phyloP scores from a whole-genome alignment of 208 protist species.

The Angomonas ambiguus region DNA sequence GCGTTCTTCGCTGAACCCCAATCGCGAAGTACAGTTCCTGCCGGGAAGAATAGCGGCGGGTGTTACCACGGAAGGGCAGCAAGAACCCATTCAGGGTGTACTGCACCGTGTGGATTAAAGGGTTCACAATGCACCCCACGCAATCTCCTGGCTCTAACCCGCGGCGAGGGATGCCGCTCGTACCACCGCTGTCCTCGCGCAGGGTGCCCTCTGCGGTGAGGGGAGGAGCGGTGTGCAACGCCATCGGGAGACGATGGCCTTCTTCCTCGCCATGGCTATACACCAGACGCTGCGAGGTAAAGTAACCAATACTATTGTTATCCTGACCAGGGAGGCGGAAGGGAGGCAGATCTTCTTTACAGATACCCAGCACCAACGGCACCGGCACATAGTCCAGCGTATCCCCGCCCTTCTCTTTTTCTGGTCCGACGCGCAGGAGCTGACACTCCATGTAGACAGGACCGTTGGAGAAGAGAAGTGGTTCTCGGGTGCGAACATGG shows the following conservation, averaged over 20 bases:
- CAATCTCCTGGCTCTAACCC: slow-evolving; percentile 42
- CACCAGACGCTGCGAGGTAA: slow-evolving; percentile 56
- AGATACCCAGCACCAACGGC: slow-evolving; percentile 57
- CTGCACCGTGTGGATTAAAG: slow-evolving; percentile 43
- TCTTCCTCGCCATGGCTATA: slow-evolving; percentile 47
- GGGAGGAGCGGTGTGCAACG: slow-evolving; percentile 12
- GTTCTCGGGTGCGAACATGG: slow-evolving; percentile 53
- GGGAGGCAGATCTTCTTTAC: slow-evolving; percentile 32
- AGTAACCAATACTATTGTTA: slow-evolving; percentile 61
- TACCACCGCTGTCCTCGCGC: background rate
- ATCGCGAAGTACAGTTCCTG: slow-evolving; percentile 52
- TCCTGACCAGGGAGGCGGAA: slow-evolving; percentile 60
- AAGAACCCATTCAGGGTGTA: slow-evolving; percentile 64
- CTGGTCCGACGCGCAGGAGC: slow-evolving; percentile 7
- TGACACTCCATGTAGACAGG: slow-evolving; percentile 69
- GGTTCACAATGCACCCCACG: slow-evolving; percentile 70
- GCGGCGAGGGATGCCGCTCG: slow-evolving; percentile 1
- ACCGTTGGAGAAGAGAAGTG: slow-evolving; percentile 37
- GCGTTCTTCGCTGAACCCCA: slow-evolving; percentile 42
- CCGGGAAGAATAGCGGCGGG: slow-evolving; percentile 5
- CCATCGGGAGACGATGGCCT: slow-evolving; percentile 34
- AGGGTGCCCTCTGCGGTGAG: slow-evolving; percentile 12
- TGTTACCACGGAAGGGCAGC: slow-evolving; percentile 21
- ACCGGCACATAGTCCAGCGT: slow-evolving; percentile 10
- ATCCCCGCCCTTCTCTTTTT: background rate